Evolutionary conservation across 2,329 filamentous ascomycete species (phyloP), one percentile per base, ranked within the genome.

Genomic region (Epichloe elymi): DNA sequence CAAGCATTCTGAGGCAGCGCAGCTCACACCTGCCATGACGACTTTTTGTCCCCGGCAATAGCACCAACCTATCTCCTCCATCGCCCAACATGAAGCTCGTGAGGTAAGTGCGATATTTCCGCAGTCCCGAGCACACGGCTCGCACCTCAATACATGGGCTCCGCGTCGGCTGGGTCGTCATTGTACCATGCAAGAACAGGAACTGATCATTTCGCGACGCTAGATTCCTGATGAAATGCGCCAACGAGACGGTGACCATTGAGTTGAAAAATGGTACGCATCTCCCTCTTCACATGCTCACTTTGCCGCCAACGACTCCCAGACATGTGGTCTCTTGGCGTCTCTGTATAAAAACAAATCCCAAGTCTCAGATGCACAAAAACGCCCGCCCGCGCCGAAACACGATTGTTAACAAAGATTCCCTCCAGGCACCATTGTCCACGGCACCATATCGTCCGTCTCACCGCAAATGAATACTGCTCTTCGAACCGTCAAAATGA

Each of bases 181-280:
- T 2, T 26, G 6, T 46, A 54, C 58, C 48, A 45, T 56, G 44
- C 54, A 56, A 55, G 55, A 51, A 56, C 51, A 26, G 17, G 38
- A 41, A 38, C 51, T 52, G 30, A 52, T 41, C 15, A 8, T 38
- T 33, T 23, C 46, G 46, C 20, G 41, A 50, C 48, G 33, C 33
- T 69, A 97, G 93, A 69, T 98, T 98, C 70, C 77, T 98, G 61
- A 97, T 97, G 91, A 98, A 98, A 78, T 97, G 91, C 71, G 83
- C 87, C 70, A 97, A 96, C 71, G 93, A 98, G 75, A 95, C 93
- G 63, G 93, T 97, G 63, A 97, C 91, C 43, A 87, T 98, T 69
- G 93, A 98, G 72, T 78, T 98, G 60, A 98, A 98, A 72, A 97
- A 97, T 80, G 93, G 90, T 93, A 75, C 44, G 68, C 42, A 23